These are phyloP conservation scores for Trichoderma sp. DNA, from an alignment of 2,329 filamentous ascomycete genomes.

Conservation along the genomic window DNA sequence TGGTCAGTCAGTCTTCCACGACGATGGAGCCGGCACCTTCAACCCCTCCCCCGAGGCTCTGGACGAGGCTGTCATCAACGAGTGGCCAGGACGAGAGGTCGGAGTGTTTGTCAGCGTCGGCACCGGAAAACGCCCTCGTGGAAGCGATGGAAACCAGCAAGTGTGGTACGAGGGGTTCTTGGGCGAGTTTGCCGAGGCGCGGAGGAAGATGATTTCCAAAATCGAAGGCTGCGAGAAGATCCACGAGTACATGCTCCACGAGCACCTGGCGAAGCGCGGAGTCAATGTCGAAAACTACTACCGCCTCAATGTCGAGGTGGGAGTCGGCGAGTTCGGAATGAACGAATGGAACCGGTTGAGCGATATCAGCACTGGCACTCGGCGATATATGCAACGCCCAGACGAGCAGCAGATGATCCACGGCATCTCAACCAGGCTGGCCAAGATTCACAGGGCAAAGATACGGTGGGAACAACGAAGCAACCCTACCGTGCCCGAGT, in stretches of 20 bases:
- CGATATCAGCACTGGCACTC: slow-evolving; percentile 91
- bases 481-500: slow-evolving; percentile 44
- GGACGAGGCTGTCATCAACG: slow-evolving; percentile 87
- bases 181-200: slow-evolving; percentile 88
- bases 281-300: slow-evolving; percentile 92
- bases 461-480: slow-evolving; percentile 62
- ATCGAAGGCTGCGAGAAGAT: slow-evolving; percentile 94
- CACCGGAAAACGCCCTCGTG: slow-evolving; percentile 77
- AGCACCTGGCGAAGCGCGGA: slow-evolving; percentile 73
- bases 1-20: slow-evolving; percentile 90
- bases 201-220: slow-evolving; percentile 80
- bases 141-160: slow-evolving; percentile 67
- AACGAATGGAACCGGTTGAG: slow-evolving; percentile 96
- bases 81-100: slow-evolving; percentile 92
- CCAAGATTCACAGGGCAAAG: slow-evolving; percentile 79
- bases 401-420: slow-evolving; percentile 77
- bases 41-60: slow-evolving; percentile 85
- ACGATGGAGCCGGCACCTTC: slow-evolving; percentile 88
- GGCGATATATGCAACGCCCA: slow-evolving; percentile 73
- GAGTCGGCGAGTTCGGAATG: slow-evolving; percentile 97
- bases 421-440: slow-evolving; percentile 75
- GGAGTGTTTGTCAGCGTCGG: slow-evolving; percentile 92
- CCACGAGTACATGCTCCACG: slow-evolving; percentile 80
- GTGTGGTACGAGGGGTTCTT: slow-evolving; percentile 95
- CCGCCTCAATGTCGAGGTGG: slow-evolving; percentile 93